Evolutionary conservation across 1,284 basidiomycete species (phyloP).

Genomic region (Takashimella tepidaria): DNA sequence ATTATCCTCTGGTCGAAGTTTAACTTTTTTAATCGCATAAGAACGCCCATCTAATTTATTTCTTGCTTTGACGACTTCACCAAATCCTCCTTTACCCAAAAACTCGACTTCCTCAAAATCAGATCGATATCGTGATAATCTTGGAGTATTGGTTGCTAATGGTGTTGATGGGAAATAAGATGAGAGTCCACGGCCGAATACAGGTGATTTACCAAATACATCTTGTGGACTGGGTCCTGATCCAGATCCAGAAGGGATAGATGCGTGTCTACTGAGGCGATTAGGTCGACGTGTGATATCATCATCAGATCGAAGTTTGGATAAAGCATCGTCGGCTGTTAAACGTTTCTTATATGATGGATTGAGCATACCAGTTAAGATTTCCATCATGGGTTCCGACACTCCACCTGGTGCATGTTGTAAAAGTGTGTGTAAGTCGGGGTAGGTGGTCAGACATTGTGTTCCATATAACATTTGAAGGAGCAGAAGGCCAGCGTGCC

Average conservation of each 20-base stretch:
- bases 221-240: conserved; percentile 4
- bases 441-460: conserved; percentile 32
- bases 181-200: conserved; percentile 14
- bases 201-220: conserved; percentile 28
- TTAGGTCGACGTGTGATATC: conserved; percentile 20
- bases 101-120: conserved; percentile 50
- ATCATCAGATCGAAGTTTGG: conserved; percentile 25
- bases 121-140: conserved; percentile 40
- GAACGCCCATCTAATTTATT: conserved; percentile 60
- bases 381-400: conserved; percentile 27
- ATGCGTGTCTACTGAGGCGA: conserved; percentile 1
- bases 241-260: not conserved
- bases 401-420: conserved; percentile 28
- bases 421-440: conserved; percentile 32
- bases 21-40: conserved; percentile 66
- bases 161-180: conserved; percentile 22
- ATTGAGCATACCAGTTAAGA: conserved; percentile 37
- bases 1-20: conserved; percentile 68
- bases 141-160: conserved; percentile 12
- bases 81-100: conserved; percentile 80
- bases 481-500: conserved; percentile 43
- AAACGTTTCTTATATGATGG: conserved; percentile 37
- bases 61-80: conserved; percentile 86
- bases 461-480: conserved; percentile 42
- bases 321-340: conserved; percentile 40